These are phyloP conservation scores for Nannochloris sp. DNA, from an alignment of 139 green algal genomes.

Conservation along the genomic window DNA sequence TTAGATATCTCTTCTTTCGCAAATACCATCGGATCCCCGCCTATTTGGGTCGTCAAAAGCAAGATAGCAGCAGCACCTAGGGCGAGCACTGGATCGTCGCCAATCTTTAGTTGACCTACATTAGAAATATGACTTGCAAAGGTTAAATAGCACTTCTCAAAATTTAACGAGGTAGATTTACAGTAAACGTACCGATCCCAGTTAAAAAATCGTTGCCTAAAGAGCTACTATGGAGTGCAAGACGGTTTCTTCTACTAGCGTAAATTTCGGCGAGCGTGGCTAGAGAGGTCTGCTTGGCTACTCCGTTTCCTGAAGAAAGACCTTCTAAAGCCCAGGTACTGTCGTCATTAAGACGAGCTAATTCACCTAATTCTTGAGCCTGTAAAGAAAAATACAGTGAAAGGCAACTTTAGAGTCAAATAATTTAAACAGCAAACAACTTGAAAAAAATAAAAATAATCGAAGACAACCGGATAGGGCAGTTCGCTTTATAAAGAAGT, in stretches of 20 bases:
- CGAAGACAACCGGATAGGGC: neutral
- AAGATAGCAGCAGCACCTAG: slow-evolving; percentile 24
- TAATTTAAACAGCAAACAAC: no score
- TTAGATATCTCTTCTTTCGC: slow-evolving; percentile 1
- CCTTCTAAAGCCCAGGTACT: slow-evolving; percentile 22
- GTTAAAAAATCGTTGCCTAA: slow-evolving; percentile 9
- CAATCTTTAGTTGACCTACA: slow-evolving; percentile 7
- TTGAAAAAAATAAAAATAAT: neutral
- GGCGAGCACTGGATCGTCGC: slow-evolving; percentile 13
- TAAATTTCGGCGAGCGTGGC: slow-evolving; percentile 14
- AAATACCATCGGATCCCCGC: slow-evolving; percentile 9
- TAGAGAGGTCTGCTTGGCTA: slow-evolving; percentile 2
- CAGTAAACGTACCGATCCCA: neutral
- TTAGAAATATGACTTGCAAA: neutral
- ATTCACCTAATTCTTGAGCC: slow-evolving; percentile 27
- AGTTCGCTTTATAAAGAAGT: neutral
- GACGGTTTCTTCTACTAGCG: slow-evolving; percentile 1
- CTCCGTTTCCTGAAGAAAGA: neutral
- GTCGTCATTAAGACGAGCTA: slow-evolving; percentile 10
- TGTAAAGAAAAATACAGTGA: slow-evolving; percentile 8
- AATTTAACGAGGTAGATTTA: neutral
- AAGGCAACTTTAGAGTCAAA: no score
- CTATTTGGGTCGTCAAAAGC: slow-evolving; percentile 15
- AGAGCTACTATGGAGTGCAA: slow-evolving; percentile 7
- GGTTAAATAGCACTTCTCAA: neutral